Evolutionary conservation across 192 early-diverging fungal species (phyloP), one percentile per base, ranked within the genome.

Genomic region (Funneliformis geosporum): DNA sequence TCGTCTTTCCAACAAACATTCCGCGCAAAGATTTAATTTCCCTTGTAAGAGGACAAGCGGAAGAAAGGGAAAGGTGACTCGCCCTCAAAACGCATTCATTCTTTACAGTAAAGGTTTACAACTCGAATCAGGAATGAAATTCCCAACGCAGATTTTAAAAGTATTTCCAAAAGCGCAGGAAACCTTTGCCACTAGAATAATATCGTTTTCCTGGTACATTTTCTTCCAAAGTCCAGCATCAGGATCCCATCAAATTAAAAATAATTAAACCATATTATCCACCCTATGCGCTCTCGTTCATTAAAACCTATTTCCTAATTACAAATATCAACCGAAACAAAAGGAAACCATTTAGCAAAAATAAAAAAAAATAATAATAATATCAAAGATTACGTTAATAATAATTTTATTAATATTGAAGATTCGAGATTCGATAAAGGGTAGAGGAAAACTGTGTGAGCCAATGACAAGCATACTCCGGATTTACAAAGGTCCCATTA

Each of bases 1-100:
- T 55, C 18, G 18, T 16, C 47, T 55, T 55, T 16, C 47, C 47
- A 55, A 55, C 47, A 18, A 12, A 55, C 5, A 55, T 55, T 55
- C 47, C 47, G 1, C 5, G 16, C 4, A 16, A 55, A 18, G 14
- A 55, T 5, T 55, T 55, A 55, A 4, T 55, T 4, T 64, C 76
- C 76, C 76, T n/a, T 78, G 76, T 28, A 78, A 78, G 27, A 78
- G 67, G 47, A 78, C 61, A 68, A 25, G 76, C 7, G 60, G 60
- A 21, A 66, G 68, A 21, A 23, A 14, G 16, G 60, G 60, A 25
- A 69, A 39, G 42, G 39, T 67, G 5, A 43, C 55, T 38, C 76
- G 76, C 21, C 76, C 76, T 27, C 76, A 78, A 55, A 78, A 78
- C 50, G 76, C 59, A 8, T 78, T 62, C 21, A 62, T 78, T 16